These are phyloP conservation scores for Lactuca sativa DNA, from an alignment of 129 eudicot genomes.

Conservation along the genomic window DNA sequence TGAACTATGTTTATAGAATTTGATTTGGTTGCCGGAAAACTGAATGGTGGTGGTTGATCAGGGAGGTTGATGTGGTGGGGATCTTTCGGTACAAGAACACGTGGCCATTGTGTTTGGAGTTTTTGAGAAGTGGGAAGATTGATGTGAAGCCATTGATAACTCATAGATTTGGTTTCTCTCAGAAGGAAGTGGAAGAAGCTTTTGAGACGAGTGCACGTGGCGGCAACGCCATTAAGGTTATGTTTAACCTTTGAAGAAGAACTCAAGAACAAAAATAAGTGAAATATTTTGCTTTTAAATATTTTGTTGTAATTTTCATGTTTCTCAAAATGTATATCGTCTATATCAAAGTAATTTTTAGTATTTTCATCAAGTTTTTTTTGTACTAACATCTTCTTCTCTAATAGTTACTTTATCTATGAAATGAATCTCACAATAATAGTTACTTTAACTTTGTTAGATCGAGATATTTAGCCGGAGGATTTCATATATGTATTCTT, in stretches of 20 bases:
- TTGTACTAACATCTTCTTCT: too few relatives aligned
- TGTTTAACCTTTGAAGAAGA: slow-evolving; percentile 51
- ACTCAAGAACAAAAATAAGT: neutral
- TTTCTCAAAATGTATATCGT: slow-evolving; percentile 1
- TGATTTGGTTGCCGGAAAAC: neutral
- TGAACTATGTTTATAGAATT: neutral
- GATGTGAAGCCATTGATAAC: slow-evolving; percentile 81
- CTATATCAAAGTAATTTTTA: too few relatives aligned
- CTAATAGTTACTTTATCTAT: too few relatives aligned
- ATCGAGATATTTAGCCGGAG: too few relatives aligned
- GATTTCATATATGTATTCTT: too few relatives aligned
- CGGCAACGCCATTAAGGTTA: slow-evolving; percentile 72
- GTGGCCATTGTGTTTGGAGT: slow-evolving; percentile 73
- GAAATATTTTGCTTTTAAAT: slow-evolving; percentile 7
- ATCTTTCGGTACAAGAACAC: slow-evolving; percentile 75
- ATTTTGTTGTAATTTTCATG: slow-evolving; percentile 5
- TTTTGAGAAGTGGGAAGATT: slow-evolving; percentile 61
- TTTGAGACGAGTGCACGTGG: slow-evolving; percentile 73
- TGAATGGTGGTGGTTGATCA: slow-evolving; percentile 3
- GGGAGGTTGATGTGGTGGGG: slow-evolving; percentile 80
- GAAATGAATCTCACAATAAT: too few relatives aligned
- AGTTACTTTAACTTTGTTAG: too few relatives aligned
- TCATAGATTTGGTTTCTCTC: slow-evolving; percentile 66
- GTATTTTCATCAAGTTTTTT: too few relatives aligned
- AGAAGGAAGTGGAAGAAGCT: slow-evolving; percentile 68